Percentiles rank a stretch among this genome's conserved stretches.
These are phyloP conservation scores for Mastigamoeba balamuthi DNA, from an alignment of 78 protist species.

Conservation along the genomic window DNA sequence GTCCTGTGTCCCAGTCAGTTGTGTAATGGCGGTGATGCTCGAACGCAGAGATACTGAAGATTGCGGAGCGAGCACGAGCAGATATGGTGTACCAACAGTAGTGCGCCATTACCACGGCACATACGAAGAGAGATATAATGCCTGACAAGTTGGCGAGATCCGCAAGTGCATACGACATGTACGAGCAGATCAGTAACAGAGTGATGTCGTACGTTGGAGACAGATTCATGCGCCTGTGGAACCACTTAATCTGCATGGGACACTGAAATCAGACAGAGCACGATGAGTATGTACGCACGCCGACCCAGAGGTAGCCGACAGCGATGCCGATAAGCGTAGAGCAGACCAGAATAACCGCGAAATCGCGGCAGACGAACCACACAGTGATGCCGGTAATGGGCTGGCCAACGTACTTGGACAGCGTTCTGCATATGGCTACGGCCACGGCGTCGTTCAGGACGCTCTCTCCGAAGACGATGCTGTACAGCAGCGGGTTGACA, in stretches of 20 bases:
- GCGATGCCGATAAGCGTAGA: conserved; percentile 34
- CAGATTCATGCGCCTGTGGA: not conserved
- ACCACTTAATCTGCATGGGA: not conserved
- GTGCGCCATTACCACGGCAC: too few relatives aligned
- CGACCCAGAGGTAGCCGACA: conserved; percentile 3
- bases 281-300: too few relatives aligned
- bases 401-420: not conserved
- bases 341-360: conserved; percentile 7
- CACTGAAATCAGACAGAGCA: too few relatives aligned
- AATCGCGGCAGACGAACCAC: not conserved
- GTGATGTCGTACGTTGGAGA: not conserved
- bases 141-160: too few relatives aligned
- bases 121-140: too few relatives aligned
- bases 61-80: too few relatives aligned
- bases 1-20: too few relatives aligned
- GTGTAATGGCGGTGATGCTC: too few relatives aligned
- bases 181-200: not conserved
- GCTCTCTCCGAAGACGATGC: conserved; percentile 47
- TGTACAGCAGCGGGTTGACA: conserved; percentile 26
- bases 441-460: conserved; percentile 56
- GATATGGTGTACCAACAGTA: too few relatives aligned
- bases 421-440: conserved; percentile 17
- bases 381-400: too few relatives aligned
- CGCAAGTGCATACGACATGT: not conserved
- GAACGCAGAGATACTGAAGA: too few relatives aligned